These are phyloP conservation scores for Ogataea salicorniae DNA, from an alignment of 805 yeast genomes.

Conservation along the genomic window DNA sequence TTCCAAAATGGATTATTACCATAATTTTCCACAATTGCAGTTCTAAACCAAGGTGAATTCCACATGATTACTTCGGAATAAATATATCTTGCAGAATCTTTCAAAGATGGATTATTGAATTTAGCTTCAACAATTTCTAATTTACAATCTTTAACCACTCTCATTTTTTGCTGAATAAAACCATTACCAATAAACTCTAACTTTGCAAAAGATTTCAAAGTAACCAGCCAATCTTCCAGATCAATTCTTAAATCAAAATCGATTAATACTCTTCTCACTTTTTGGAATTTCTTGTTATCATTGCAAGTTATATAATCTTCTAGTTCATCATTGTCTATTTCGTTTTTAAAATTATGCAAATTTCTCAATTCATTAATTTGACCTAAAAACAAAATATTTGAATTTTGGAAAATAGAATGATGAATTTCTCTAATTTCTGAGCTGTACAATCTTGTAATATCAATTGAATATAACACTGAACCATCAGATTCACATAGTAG, in stretches of 20 bases:
- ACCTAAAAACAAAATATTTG: constrained; percentile 58
- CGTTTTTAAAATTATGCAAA: constrained; percentile 31
- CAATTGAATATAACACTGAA: constrained; percentile 50
- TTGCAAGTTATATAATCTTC: constrained; percentile 5
- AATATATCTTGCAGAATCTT: constrained; percentile 20
- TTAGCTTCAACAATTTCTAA: constrained; percentile 65
- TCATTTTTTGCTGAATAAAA: constrained; percentile 32
- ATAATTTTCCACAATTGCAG: constrained; percentile 52
- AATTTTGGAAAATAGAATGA: constrained; percentile 54
- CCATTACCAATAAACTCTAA: constrained; percentile 40
- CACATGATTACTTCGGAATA: constrained; percentile 73
- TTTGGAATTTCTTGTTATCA: constrained; percentile 7
- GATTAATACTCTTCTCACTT: constrained; percentile 38
- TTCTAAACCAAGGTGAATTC: constrained; percentile 72
- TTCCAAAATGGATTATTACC: constrained; percentile 71
- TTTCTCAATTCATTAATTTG: constrained; percentile 48
- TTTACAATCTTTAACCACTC: constrained; percentile 48
- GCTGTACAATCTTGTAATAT: constrained; percentile 45
- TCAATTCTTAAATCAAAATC: constrained; percentile 65
- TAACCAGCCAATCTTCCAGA: constrained; percentile 73
- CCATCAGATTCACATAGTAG: constrained; percentile 63
- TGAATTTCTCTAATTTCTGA: constrained; percentile 64
- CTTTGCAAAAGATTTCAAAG: constrained; percentile 57
- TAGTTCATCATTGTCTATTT: constrained; percentile 9
- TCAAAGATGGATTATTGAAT: constrained; percentile 29